Percentiles rank a stretch among this genome's conserved stretches.
Conservation (phyloP, 257 asterid genomes). For the Solanum bukasovii region DNA sequence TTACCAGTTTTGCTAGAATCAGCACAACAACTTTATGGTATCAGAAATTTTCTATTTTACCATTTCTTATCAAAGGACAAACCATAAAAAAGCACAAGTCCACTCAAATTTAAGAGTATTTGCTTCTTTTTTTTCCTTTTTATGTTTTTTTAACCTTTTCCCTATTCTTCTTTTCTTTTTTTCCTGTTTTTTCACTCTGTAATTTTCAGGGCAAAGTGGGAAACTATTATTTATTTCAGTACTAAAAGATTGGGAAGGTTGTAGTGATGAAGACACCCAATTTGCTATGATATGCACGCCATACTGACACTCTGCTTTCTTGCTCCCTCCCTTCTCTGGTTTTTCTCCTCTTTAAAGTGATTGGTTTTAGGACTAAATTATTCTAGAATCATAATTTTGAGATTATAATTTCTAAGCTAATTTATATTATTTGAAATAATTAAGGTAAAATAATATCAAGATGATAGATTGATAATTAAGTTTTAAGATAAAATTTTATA, state of each 20-base stretch:
- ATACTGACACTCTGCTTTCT: slow-evolving; percentile 40
- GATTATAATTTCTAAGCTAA: not conserved
- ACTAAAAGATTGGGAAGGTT: slow-evolving; percentile 5
- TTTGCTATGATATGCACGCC: slow-evolving; percentile 46
- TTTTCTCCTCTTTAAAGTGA: not conserved
- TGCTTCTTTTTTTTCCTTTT: not conserved
- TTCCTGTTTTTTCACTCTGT: not conserved
- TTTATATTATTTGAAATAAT: not conserved
- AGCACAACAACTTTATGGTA: slow-evolving; percentile 18
- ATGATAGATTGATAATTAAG: not conserved
- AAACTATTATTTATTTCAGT: slow-evolving; percentile 9
- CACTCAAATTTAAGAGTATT: not conserved
- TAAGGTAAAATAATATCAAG: not conserved
- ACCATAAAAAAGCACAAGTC: slow-evolving; percentile 2
- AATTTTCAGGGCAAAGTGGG: slow-evolving; percentile 9
- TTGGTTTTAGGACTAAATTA: not conserved
- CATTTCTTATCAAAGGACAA: slow-evolving; percentile 22
- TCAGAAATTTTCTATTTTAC: slow-evolving; percentile 14
- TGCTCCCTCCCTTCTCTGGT: slow-evolving; percentile 3
- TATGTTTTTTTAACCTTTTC: not conserved
- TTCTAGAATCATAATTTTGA: not conserved
- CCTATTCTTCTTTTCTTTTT: not conserved
- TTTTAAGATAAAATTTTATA: too few relatives aligned
- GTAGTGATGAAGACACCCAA: slow-evolving; percentile 21
- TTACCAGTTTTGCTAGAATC: slow-evolving; percentile 39